Conservation (phyloP, 108 stramenopile species). For the Cyclotella cryptica region DNA sequence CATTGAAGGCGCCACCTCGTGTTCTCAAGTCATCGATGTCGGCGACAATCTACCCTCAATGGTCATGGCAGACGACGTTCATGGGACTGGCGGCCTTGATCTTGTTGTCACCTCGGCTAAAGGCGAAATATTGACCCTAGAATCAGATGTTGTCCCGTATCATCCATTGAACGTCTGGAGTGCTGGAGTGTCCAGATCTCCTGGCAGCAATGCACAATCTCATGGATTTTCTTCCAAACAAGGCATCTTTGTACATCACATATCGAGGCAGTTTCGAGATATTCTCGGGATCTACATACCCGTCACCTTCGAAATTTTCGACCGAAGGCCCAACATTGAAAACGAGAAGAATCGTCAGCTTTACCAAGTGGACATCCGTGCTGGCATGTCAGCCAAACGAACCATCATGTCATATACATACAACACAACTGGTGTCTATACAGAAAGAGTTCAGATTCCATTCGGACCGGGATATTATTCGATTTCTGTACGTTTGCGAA, state of each 20-base stretch:
- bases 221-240: constrained; percentile 84
- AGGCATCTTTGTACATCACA: constrained; percentile 82
- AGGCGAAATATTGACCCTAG: constrained; percentile 79
- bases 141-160: constrained; percentile 69
- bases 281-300: constrained; percentile 81
- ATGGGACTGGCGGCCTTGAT: constrained; percentile 78
- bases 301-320: constrained; percentile 85
- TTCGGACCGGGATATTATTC: constrained; percentile 80
- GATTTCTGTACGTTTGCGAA: constrained; percentile 59
- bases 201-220: constrained; percentile 63
- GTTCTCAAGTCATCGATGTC: constrained; percentile 71
- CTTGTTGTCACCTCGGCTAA: constrained; percentile 74
- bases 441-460: constrained; percentile 77
- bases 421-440: constrained; percentile 71
- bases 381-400: constrained; percentile 63
- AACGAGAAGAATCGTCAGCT: constrained; percentile 65
- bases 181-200: constrained; percentile 67
- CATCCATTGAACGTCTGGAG: constrained; percentile 87
- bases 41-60: constrained; percentile 73
- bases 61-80: constrained; percentile 89
- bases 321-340: constrained; percentile 73
- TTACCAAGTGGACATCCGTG: constrained; percentile 75
- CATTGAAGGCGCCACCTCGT: constrained; percentile 80
- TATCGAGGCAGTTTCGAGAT: constrained; percentile 75
- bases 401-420: constrained; percentile 56